These are phyloP conservation scores for Xylaria polymorpha DNA, from an alignment of 2,329 filamentous ascomycete genomes.

Conservation along the genomic window DNA sequence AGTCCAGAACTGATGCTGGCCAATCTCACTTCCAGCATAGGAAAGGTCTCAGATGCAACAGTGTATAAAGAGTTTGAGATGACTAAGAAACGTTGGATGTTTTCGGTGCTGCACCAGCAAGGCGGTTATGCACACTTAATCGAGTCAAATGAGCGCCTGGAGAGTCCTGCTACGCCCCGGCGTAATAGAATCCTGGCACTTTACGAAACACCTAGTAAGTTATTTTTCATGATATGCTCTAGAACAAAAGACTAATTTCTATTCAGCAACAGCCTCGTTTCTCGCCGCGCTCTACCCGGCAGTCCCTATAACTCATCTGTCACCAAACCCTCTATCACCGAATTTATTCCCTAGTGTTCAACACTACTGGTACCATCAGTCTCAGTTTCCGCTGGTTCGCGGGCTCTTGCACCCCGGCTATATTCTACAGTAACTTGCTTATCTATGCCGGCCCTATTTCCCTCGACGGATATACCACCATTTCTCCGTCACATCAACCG, in stretches of 20 bases:
- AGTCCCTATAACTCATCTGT: conserved; percentile 60
- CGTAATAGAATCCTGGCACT: conserved; percentile 58
- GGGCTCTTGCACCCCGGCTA: conserved; percentile 54
- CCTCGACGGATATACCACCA: conserved; percentile 66
- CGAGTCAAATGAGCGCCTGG: conserved; percentile 29
- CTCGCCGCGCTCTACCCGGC: conserved; percentile 58
- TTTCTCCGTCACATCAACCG: conserved; percentile 68
- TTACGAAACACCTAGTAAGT: conserved; percentile 63
- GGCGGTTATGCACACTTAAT: conserved; percentile 51
- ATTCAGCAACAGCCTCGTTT: conserved; percentile 61
- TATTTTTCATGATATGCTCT: conserved; percentile 12
- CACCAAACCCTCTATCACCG: conserved; percentile 56
- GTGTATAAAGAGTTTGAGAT: conserved; percentile 64
- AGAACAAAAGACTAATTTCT: conserved; percentile 49
- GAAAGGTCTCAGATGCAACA: conserved; percentile 57
- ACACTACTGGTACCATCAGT: conserved; percentile 47
- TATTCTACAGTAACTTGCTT: conserved; percentile 66
- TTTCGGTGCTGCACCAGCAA: conserved; percentile 65
- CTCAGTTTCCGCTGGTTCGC: conserved; percentile 50
- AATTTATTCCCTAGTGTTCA: conserved; percentile 54
- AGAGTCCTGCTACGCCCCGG: conserved; percentile 39
- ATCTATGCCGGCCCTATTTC: conserved; percentile 66
- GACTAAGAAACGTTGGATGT: conserved; percentile 71
- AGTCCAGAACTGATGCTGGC: conserved; percentile 63
- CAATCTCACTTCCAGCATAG: conserved; percentile 65